Evolutionary conservation across 768 basidiomycete genomes (phyloP).

Genomic region (Omphalotus guepiniiformis): DNA sequence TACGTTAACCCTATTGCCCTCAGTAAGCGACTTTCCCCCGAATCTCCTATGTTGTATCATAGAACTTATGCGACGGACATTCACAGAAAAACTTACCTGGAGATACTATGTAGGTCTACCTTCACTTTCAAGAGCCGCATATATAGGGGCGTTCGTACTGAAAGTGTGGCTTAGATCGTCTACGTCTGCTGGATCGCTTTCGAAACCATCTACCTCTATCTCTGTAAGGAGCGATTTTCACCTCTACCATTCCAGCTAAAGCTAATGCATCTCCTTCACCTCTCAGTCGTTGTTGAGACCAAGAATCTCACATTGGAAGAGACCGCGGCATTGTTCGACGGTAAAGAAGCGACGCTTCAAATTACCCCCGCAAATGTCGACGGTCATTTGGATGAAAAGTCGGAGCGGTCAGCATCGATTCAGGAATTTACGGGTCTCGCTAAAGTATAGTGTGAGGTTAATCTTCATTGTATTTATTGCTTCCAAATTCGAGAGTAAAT

Average conservation of each 20-base stretch:
- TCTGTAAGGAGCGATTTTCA: slow-evolving; percentile 37
- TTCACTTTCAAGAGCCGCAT: background rate
- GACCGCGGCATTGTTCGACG: slow-evolving; percentile 79
- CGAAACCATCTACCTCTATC: slow-evolving; percentile 61
- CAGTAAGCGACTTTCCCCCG: too few relatives aligned
- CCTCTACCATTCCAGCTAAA: background rate
- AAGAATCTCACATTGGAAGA: slow-evolving; percentile 74
- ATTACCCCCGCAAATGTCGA: too few relatives aligned
- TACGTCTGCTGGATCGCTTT: slow-evolving; percentile 68
- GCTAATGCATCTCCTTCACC: background rate
- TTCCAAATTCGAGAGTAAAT: too few relatives aligned
- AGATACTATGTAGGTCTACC: slow-evolving; percentile 59
- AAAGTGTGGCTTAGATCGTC: too few relatives aligned
- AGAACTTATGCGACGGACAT: slow-evolving; percentile 4
- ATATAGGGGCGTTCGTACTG: too few relatives aligned
- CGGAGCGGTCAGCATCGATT: too few relatives aligned
- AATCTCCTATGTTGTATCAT: background rate
- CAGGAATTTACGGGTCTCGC: too few relatives aligned
- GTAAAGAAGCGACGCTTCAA: slow-evolving; percentile 43
- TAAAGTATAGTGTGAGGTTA: too few relatives aligned
- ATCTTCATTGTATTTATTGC: too few relatives aligned
- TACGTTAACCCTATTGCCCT: slow-evolving; percentile 84
- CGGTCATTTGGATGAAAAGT: too few relatives aligned
- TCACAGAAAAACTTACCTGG: slow-evolving; percentile 49
- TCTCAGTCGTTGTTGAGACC: slow-evolving; percentile 58